Conservation (phyloP, 1,284 basidiomycete species). For the Pterulicium gracile region DNA sequence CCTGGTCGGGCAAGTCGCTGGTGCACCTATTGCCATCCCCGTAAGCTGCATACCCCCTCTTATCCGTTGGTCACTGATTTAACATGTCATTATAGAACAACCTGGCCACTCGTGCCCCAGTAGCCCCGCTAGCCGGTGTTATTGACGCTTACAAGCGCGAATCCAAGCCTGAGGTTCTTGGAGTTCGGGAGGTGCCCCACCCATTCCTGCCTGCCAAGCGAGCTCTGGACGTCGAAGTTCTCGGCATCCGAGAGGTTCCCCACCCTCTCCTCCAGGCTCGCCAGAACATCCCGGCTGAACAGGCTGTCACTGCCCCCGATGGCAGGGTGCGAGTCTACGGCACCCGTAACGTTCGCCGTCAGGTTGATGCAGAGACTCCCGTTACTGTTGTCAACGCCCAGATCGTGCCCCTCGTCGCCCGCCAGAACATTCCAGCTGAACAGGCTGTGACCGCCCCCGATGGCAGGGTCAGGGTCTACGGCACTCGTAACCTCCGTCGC, state of each 20-base stretch:
- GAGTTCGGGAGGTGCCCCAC: too few species aligned
- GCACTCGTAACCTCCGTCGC: background rate
- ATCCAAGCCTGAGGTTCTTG: constrained; percentile 26
- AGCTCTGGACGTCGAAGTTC: constrained; percentile 3
- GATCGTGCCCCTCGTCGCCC: constrained; percentile 2
- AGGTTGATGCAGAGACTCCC: constrained; percentile 2
- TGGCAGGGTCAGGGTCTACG: constrained; percentile 9
- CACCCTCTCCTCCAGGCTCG: background rate
- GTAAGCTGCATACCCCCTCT: too few species aligned
- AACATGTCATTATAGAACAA: background rate
- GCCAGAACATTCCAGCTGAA: constrained; percentile 14
- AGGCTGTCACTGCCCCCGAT: constrained; percentile 2
- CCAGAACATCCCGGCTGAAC: constrained; percentile 3
- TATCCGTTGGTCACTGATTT: background rate
- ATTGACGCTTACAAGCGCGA: constrained; percentile 15
- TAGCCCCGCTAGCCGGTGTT: constrained; percentile 15
- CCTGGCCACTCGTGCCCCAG: background rate
- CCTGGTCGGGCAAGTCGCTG: constrained; percentile 34
- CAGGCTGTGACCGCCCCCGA: constrained; percentile 8
- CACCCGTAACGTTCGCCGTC: background rate
- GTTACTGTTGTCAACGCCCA: constrained; percentile 7
- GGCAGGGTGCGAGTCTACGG: background rate
- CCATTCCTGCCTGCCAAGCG: constrained; percentile 31
- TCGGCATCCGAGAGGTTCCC: background rate
- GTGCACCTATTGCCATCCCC: constrained; percentile 28